These are phyloP conservation scores for Candida sanyaensis DNA, from an alignment of 1,139 yeast genomes.

Conservation along the genomic window DNA sequence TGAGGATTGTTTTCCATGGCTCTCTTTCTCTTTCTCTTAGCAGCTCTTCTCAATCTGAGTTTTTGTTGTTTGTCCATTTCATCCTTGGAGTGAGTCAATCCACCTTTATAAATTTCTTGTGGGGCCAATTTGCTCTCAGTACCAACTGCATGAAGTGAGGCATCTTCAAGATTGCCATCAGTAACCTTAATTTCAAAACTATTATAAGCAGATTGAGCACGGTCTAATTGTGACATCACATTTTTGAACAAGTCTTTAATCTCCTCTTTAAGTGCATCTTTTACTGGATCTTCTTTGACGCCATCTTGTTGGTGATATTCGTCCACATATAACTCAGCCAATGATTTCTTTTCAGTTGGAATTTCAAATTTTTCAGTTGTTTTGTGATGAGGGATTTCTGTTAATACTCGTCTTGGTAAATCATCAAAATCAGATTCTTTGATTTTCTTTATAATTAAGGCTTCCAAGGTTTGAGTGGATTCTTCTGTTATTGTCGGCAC, in stretches of 20 bases:
- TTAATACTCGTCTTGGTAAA: slow-evolving; percentile 67
- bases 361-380: slow-evolving; percentile 58
- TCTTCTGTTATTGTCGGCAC: slow-evolving; percentile 94
- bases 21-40: slow-evolving; percentile 79
- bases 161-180: slow-evolving; percentile 90
- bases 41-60: slow-evolving; percentile 82
- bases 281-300: slow-evolving; percentile 61
- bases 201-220: slow-evolving; percentile 91
- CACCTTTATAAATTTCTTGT: slow-evolving; percentile 87
- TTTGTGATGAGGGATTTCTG: slow-evolving; percentile 63
- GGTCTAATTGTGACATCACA: slow-evolving; percentile 75
- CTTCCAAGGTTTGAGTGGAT: slow-evolving; percentile 83
- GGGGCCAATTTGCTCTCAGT: slow-evolving; percentile 85
- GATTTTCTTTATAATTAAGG: slow-evolving; percentile 81
- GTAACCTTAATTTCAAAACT: slow-evolving; percentile 78
- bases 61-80: slow-evolving; percentile 88
- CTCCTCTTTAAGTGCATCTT: slow-evolving; percentile 66
- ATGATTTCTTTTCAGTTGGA: slow-evolving; percentile 84
- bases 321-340: slow-evolving; percentile 91
- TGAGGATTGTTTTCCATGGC: slow-evolving; percentile 45
- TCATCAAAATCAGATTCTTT: slow-evolving; percentile 80
- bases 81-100: slow-evolving; percentile 78
- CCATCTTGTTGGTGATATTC: slow-evolving; percentile 57
- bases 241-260: slow-evolving; percentile 64
- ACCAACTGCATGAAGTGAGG: slow-evolving; percentile 86